phyloP scores from a whole-genome alignment of 2,329 filamentous ascomycete genomes.

The Apiospora kogelbergensis region DNA sequence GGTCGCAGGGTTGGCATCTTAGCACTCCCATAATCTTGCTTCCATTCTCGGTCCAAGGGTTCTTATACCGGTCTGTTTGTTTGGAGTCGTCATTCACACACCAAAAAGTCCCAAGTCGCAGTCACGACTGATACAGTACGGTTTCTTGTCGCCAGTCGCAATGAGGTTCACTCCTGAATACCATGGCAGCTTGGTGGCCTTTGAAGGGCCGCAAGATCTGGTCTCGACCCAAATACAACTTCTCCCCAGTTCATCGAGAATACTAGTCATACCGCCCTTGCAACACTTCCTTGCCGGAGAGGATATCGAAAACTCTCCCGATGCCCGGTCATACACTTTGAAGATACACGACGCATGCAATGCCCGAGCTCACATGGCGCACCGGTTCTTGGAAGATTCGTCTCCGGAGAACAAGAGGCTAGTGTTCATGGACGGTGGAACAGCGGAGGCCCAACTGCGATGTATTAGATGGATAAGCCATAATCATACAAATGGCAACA shows the following conservation, averaged over 20 bases:
- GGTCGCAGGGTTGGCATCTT: neutral
- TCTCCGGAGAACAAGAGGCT: slow-evolving; percentile 49
- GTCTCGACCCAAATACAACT: slow-evolving; percentile 60
- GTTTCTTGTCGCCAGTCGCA: slow-evolving; percentile 9
- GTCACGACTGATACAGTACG: neutral
- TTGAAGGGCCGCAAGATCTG: slow-evolving; percentile 56
- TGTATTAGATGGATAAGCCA: slow-evolving; percentile 57
- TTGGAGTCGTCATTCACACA: neutral
- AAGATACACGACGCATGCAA: slow-evolving; percentile 50
- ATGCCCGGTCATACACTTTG: slow-evolving; percentile 43
- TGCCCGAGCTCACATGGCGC: slow-evolving; percentile 48
- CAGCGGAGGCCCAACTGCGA: slow-evolving; percentile 50
- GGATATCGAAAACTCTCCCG: slow-evolving; percentile 30
- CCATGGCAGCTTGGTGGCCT: slow-evolving; percentile 55
- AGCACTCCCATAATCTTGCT: too few relatives aligned
- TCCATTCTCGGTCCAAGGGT: neutral
- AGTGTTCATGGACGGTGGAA: slow-evolving; percentile 62
- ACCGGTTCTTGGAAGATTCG: slow-evolving; percentile 49
- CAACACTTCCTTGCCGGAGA: slow-evolving; percentile 43
- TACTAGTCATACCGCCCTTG: slow-evolving; percentile 56
- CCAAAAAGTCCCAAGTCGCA: neutral
- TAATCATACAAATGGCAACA: slow-evolving; percentile 49
- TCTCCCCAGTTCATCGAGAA: slow-evolving; percentile 57
- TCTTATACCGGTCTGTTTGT: neutral
- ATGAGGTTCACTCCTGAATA: slow-evolving; percentile 28